A percentile compares a stretch with the other conserved stretches of the same genome.
These are phyloP conservation scores for Sporothrix inflata DNA, from an alignment of 2,329 filamentous ascomycete genomes.

Conservation along the genomic window DNA sequence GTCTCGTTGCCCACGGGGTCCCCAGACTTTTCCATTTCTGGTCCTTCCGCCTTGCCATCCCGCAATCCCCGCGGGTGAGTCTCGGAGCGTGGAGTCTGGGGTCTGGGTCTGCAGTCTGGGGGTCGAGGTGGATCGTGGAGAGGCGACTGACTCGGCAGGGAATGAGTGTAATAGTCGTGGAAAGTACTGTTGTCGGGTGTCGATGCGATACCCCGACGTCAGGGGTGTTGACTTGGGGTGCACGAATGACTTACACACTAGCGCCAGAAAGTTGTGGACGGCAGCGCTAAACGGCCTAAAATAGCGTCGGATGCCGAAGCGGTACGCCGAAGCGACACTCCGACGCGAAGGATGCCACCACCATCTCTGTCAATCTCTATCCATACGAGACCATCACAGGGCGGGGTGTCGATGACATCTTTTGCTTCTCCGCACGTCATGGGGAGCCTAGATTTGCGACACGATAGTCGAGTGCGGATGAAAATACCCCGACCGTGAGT, in stretches of 20 bases:
- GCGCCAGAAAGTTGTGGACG: neutral
- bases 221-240: neutral
- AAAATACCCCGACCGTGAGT: neutral
- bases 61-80: neutral
- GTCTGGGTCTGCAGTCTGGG: neutral
- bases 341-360: neutral
- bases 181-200: neutral
- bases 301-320: neutral
- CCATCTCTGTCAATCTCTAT: too few species aligned
- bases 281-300: neutral
- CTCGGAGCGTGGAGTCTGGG: neutral
- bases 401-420: too few species aligned
- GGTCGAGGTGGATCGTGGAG: neutral
- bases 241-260: neutral
- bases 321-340: conserved; percentile 13
- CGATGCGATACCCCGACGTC: conserved; percentile 7
- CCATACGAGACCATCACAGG: too few species aligned
- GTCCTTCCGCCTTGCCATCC: neutral
- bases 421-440: neutral
- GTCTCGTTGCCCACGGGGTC: neutral
- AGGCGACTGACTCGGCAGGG: neutral
- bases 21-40: neutral
- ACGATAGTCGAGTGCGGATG: neutral
- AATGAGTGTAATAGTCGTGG: neutral
- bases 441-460: neutral